Conservation (phyloP, 2,329 filamentous ascomycete genomes). For the Fusarium sp. region DNA sequence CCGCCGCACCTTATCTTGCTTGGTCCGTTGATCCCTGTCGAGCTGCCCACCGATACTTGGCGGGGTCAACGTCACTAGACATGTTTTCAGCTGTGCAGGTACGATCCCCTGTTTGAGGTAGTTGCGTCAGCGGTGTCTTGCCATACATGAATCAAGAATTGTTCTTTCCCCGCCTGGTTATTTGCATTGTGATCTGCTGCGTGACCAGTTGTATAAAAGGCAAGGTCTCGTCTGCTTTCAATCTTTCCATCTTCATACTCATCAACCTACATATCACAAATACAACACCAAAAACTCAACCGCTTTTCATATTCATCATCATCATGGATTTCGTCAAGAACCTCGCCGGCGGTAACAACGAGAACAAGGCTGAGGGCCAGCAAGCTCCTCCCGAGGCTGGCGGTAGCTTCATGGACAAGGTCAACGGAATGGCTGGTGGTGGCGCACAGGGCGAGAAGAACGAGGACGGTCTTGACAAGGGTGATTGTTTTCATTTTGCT, state of each 20-base stretch:
- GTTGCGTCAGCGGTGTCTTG: slow-evolving; percentile 40
- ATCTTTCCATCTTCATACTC: slow-evolving; percentile 1
- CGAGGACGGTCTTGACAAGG: slow-evolving; percentile 86
- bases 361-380: slow-evolving; percentile 45
- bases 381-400: slow-evolving; percentile 49
- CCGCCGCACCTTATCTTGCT: slow-evolving; percentile 36
- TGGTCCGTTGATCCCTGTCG: slow-evolving; percentile 3
- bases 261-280: not conserved
- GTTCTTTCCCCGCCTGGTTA: slow-evolving; percentile 3
- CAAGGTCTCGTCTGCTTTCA: not conserved
- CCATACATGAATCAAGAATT: slow-evolving; percentile 29
- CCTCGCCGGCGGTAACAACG: slow-evolving; percentile 56
- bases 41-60: slow-evolving; percentile 20
- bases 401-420: slow-evolving; percentile 67
- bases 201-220: slow-evolving; percentile 27
- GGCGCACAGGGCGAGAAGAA: slow-evolving; percentile 83
- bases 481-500: slow-evolving; percentile 56
- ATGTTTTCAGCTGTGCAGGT: slow-evolving; percentile 35
- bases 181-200: not conserved
- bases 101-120: slow-evolving; percentile 3
- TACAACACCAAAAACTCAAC: not conserved
- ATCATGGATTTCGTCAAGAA: slow-evolving; percentile 70
- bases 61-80: slow-evolving; percentile 39
- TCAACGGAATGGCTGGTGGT: slow-evolving; percentile 70
- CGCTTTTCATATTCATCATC: slow-evolving; percentile 49